A percentile compares a stretch with the other conserved stretches of the same genome.
These are phyloP conservation scores for Backusella psychrophila DNA, from an alignment of 192 early-diverging fungal genomes.

Conservation along the genomic window DNA sequence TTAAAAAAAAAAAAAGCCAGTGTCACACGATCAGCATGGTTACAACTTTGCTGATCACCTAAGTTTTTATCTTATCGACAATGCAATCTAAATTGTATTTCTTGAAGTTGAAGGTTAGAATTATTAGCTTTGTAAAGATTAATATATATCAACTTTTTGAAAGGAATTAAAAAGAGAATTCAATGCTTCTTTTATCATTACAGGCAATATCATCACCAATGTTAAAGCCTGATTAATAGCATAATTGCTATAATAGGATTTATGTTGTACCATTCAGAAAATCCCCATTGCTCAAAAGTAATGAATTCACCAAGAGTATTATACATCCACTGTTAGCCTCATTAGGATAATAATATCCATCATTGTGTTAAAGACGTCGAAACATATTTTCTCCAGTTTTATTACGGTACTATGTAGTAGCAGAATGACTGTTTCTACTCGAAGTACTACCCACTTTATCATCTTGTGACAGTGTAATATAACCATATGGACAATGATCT, in stretches of 20 bases:
- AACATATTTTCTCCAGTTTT: not conserved
- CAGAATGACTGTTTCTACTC: not conserved
- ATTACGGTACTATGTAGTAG: not conserved
- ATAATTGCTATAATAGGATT: not conserved
- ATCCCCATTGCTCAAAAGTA: not conserved
- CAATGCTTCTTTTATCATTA: not conserved
- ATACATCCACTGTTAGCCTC: not conserved
- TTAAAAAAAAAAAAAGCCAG: not conserved
- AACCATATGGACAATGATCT: not conserved
- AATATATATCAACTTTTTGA: not conserved
- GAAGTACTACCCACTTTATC: not conserved
- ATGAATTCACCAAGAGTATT: not conserved
- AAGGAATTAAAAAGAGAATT: not conserved
- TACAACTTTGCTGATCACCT: not conserved
- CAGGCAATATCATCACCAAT: not conserved
- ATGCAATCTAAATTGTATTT: not conserved
- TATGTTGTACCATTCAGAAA: not conserved
- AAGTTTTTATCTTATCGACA: not conserved
- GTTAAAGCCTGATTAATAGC: not conserved
- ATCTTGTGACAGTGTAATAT: not conserved
- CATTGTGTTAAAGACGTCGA: not conserved
- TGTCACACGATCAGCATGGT: not conserved
- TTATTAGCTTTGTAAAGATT: not conserved
- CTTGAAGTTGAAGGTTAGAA: not conserved
- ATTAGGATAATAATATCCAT: too few species aligned